Conservation (phyloP, 768 basidiomycete species). For the Boletus edulis region DNA sequence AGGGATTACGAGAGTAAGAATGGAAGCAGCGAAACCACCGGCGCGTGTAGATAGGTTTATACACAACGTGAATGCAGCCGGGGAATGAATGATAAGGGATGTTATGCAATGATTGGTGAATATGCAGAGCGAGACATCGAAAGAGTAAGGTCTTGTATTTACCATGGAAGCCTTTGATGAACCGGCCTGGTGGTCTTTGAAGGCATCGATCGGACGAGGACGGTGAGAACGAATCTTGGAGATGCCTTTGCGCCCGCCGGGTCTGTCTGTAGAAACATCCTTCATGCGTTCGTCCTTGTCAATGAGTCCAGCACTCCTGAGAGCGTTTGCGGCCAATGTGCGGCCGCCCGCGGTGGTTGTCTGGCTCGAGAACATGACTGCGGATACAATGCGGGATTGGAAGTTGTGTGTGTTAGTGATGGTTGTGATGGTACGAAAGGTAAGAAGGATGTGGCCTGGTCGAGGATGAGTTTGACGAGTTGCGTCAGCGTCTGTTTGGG, state of each 20-base stretch:
- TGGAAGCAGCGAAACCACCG: conserved; percentile 10
- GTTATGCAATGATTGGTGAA: conserved; percentile 30
- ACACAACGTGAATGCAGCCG: conserved; percentile 13
- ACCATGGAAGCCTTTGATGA: conserved; percentile 58
- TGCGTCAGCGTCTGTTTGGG: conserved; percentile 28
- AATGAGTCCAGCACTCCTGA: conserved; percentile 72
- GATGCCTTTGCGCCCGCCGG: conserved; percentile 70
- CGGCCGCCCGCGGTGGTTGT: conserved; percentile 58
- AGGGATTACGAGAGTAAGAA: conserved; percentile 10
- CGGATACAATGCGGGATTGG: not conserved
- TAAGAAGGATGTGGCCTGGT: conserved; percentile 13
- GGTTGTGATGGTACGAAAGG: conserved; percentile 16
- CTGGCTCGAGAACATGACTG: conserved; percentile 56
- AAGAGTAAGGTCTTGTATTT: conserved; percentile 51
- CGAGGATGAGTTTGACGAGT: no score
- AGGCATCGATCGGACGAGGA: conserved; percentile 55
- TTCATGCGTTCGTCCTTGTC: conserved; percentile 77
- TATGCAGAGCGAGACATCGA: conserved; percentile 22
- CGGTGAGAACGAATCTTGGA: conserved; percentile 61
- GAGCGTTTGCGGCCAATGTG: conserved; percentile 55
- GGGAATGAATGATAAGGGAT: conserved; percentile 13
- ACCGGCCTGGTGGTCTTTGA: conserved; percentile 48
- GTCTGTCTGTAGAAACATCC: conserved; percentile 59
- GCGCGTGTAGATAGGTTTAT: conserved; percentile 13
- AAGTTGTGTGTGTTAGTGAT: not conserved